These are phyloP conservation scores for Yarrowia porcina DNA, from an alignment of 805 yeast species.

Conservation along the genomic window DNA sequence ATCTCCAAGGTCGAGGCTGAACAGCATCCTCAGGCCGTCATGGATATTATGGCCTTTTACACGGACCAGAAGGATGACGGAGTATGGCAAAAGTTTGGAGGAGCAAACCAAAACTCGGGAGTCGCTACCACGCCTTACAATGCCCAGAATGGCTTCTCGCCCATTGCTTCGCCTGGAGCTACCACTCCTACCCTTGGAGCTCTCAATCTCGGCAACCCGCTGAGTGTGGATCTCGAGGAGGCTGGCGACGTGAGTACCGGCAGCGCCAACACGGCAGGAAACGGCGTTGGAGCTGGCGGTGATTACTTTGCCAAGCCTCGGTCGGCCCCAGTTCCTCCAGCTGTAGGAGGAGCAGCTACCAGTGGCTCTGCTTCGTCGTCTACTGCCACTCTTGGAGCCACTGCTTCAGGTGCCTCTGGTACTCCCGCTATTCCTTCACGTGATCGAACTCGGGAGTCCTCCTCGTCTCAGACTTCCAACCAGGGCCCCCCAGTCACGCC, in stretches of 20 bases:
- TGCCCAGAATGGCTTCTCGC: conserved; percentile 10
- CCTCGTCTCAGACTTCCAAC: neutral
- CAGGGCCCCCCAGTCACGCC: conserved; percentile 19
- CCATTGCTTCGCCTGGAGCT: conserved; percentile 22
- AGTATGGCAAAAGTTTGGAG: conserved; percentile 36
- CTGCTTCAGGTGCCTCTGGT: conserved; percentile 6
- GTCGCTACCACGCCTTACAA: conserved; percentile 22
- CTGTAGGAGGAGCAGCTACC: neutral
- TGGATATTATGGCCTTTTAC: conserved; percentile 85
- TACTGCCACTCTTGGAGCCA: neutral
- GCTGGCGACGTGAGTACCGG: neutral
- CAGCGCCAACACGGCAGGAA: neutral
- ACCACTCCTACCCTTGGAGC: conserved; percentile 10
- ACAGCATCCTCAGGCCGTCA: conserved; percentile 90
- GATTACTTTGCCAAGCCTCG: conserved; percentile 34
- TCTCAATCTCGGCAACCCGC: conserved; percentile 14
- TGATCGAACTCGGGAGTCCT: neutral
- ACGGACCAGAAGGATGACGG: conserved; percentile 33
- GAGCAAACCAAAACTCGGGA: conserved; percentile 22
- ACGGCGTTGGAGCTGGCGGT: neutral
- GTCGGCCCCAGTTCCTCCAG: conserved; percentile 38
- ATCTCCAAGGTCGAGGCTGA: conserved; percentile 83
- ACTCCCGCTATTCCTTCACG: conserved; percentile 29
- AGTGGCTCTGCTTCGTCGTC: neutral
- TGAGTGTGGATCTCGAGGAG: neutral